Percentiles rank a stretch among this genome's conserved stretches.
Evolutionary conservation across 768 basidiomycete genomes (phyloP).

Genomic region (Lactarius tabidus): DNA sequence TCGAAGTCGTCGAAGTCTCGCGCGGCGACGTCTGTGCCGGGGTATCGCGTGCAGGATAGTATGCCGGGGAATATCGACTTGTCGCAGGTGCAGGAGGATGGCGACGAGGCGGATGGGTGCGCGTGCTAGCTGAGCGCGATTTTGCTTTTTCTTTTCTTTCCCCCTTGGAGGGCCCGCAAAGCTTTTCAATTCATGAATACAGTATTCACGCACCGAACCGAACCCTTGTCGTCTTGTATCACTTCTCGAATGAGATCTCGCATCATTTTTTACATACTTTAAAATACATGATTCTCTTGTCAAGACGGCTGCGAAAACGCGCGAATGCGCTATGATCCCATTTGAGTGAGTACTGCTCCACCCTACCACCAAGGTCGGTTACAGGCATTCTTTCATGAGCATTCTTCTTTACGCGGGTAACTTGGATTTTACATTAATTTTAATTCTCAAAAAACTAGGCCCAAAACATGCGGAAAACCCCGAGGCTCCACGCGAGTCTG

Average conservation of each 20-base stretch:
- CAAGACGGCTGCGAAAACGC: too few relatives aligned
- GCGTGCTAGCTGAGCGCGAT: constrained; percentile 29
- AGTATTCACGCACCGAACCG: background rate
- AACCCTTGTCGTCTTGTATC: background rate
- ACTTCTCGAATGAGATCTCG: background rate
- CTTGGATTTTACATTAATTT: too few relatives aligned
- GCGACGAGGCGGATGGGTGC: constrained; percentile 32
- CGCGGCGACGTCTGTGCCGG: constrained; percentile 4
- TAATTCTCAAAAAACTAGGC: too few relatives aligned
- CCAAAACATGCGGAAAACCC: too few relatives aligned
- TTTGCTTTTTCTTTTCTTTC: background rate
- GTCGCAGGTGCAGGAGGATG: constrained; percentile 23
- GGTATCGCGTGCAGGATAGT: constrained; percentile 14
- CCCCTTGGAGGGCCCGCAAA: background rate
- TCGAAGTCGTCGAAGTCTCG: constrained; percentile 22
- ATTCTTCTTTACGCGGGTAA: too few relatives aligned
- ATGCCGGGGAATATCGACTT: constrained; percentile 47
- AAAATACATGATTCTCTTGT: background rate
- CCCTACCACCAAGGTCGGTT: too few relatives aligned
- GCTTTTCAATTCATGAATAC: background rate
- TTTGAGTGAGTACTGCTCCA: too few relatives aligned
- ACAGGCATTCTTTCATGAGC: too few relatives aligned
- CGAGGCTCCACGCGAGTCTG: too few relatives aligned
- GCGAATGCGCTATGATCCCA: too few relatives aligned
- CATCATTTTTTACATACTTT: background rate